Evolutionary conservation across 148 eudicot species (phyloP).

Genomic region (Nyssa sinensis): DNA sequence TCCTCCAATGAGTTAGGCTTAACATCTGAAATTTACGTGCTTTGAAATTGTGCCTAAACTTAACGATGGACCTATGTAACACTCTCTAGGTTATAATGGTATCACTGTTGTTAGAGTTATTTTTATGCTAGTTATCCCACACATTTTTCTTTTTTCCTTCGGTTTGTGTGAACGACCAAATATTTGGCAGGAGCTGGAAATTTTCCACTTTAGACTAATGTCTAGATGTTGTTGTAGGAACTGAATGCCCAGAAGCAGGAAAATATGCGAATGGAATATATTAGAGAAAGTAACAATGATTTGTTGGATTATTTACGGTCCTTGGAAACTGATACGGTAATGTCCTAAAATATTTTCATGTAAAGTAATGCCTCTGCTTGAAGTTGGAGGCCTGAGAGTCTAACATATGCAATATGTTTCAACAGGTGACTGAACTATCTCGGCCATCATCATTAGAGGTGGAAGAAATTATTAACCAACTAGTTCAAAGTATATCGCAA

Average conservation of each 20-base stretch:
- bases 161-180: not conserved
- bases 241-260: conserved; percentile 53
- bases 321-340: conserved; percentile 71
- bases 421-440: conserved; percentile 75
- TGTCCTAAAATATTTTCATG: conserved; percentile 14
- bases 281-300: conserved; percentile 51
- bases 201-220: conserved; percentile 1
- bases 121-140: not conserved
- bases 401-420: conserved; percentile 11
- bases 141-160: not conserved
- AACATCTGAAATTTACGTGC: not conserved
- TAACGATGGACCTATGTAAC: not conserved
- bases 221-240: conserved; percentile 39
- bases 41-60: not conserved
- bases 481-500: conserved; percentile 52
- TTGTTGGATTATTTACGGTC: conserved; percentile 70
- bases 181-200: not conserved
- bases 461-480: conserved; percentile 67
- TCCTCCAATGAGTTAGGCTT: not conserved
- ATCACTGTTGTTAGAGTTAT: not conserved
- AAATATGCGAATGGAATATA: conserved; percentile 40
- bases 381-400: conserved; percentile 7
- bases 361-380: conserved; percentile 2
- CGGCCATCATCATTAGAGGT: conserved; percentile 80
- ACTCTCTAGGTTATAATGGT: not conserved